Evolutionary conservation across 108 stramenopile species (phyloP).

Genomic region (Mayamaea pseudoterrestris): DNA sequence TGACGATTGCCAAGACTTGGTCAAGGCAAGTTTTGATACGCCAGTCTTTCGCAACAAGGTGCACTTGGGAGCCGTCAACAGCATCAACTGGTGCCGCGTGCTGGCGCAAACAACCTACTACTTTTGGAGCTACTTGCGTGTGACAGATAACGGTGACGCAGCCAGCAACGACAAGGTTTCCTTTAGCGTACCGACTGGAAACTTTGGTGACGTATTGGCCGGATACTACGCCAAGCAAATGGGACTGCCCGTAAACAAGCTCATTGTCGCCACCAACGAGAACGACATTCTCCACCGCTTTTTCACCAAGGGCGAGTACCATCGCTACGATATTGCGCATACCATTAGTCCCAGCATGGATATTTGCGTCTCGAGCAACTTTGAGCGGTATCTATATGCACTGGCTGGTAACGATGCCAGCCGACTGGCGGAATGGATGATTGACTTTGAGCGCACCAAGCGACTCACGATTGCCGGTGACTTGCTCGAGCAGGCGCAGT

Average conservation of each 20-base stretch:
- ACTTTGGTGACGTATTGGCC: conserved; percentile 97
- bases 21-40: conserved; percentile 92
- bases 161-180: conserved; percentile 39
- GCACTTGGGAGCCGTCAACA: conserved; percentile 96
- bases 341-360: conserved; percentile 96
- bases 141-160: conserved; percentile 41
- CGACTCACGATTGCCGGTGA: conserved; percentile 78
- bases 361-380: conserved; percentile 97
- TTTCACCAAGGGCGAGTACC: conserved; percentile 91
- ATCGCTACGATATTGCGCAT: conserved; percentile 66
- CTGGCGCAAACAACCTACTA: conserved; percentile 98
- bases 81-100: conserved; percentile 98
- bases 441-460: conserved; percentile 83
- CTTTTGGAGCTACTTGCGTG: conserved; percentile 93
- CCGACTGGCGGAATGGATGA: conserved; percentile 83
- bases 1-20: conserved; percentile 97
- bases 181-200: conserved; percentile 97
- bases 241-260: conserved; percentile 90
- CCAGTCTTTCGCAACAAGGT: conserved; percentile 78
- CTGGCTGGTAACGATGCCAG: conserved; percentile 80
- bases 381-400: conserved; percentile 95
- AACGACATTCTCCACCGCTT: conserved; percentile 98
- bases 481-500: conserved; percentile 60
- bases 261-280: conserved; percentile 96
- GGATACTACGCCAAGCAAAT: conserved; percentile 98